phyloP scores from a whole-genome alignment of 805 yeast species.

The Candida golubevii region DNA sequence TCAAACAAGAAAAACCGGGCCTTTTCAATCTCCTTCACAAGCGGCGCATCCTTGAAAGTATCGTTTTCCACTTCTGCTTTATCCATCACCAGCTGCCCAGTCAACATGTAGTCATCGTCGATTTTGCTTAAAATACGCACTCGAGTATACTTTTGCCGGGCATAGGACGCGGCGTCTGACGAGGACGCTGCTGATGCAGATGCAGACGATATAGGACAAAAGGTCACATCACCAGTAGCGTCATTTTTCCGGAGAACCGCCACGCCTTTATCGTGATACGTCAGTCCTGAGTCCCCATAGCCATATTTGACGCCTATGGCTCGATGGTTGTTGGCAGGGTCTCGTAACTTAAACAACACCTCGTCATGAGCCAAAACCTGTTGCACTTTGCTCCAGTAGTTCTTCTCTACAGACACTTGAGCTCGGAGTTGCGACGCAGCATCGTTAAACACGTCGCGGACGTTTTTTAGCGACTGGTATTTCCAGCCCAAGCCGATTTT shows the following conservation, averaged over 20 bases:
- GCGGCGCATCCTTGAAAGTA: slow-evolving; percentile 6
- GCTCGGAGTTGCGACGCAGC: slow-evolving; percentile 49
- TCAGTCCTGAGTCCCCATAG: slow-evolving; percentile 86
- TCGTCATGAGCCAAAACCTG: slow-evolving; percentile 48
- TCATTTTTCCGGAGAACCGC: slow-evolving; percentile 60
- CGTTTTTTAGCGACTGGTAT: slow-evolving; percentile 56
- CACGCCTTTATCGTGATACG: slow-evolving; percentile 66
- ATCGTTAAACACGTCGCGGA: slow-evolving; percentile 46
- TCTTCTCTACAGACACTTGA: slow-evolving; percentile 58
- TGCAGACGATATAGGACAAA: slow-evolving; percentile 24
- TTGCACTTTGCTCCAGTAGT: slow-evolving; percentile 59
- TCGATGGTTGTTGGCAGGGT: slow-evolving; percentile 42
- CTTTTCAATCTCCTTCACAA: slow-evolving; percentile 52
- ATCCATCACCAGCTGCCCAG: slow-evolving; percentile 46
- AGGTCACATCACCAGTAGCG: slow-evolving; percentile 29
- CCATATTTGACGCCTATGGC: slow-evolving; percentile 85
- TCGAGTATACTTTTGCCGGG: slow-evolving; percentile 45
- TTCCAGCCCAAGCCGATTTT: slow-evolving; percentile 80
- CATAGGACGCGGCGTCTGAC: neutral
- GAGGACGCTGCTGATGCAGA: slow-evolving; percentile 21
- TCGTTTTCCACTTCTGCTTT: slow-evolving; percentile 8
- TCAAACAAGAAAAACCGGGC: slow-evolving; percentile 81
- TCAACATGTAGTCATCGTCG: slow-evolving; percentile 49
- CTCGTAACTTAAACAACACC: slow-evolving; percentile 62
- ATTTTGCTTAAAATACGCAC: slow-evolving; percentile 56